phyloP scores from a whole-genome alignment of 179 eudicot species.

The Drosera spatulata region DNA sequence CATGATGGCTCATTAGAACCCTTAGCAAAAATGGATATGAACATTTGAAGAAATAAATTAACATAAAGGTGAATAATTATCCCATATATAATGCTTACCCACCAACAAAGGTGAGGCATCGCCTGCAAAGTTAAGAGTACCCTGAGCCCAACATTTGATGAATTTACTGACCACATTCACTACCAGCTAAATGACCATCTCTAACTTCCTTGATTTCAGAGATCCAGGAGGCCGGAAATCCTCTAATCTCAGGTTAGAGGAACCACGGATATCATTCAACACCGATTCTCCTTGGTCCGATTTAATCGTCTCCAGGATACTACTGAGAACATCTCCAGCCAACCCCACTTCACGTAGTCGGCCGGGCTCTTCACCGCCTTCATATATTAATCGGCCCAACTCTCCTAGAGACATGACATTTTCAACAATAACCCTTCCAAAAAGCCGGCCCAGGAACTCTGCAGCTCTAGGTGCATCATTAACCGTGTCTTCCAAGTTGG shows the following conservation, averaged over 20 bases:
- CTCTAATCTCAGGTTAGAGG: constrained; percentile 38
- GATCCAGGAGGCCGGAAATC: constrained; percentile 49
- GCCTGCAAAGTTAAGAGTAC: neutral
- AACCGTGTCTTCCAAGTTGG: constrained; percentile 69
- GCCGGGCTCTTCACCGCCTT: constrained; percentile 83
- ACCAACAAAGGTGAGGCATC: neutral
- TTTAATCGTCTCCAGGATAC: constrained; percentile 48
- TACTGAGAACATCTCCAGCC: constrained; percentile 73
- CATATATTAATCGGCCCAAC: constrained; percentile 45
- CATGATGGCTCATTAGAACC: too few species aligned
- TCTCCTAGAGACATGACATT: constrained; percentile 43
- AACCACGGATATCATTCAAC: constrained; percentile 39
- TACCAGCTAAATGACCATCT: constrained; percentile 31
- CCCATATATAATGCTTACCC: neutral
- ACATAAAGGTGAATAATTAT: neutral
- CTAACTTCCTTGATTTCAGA: constrained; percentile 35
- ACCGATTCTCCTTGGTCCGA: constrained; percentile 47
- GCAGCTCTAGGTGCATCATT: constrained; percentile 91
- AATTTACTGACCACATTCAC: neutral
- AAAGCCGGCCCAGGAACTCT: constrained; percentile 58
- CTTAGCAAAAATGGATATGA: too few species aligned
- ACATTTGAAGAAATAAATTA: too few species aligned
- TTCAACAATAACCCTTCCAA: constrained; percentile 50
- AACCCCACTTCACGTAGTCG: constrained; percentile 61
- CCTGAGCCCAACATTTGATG: neutral